Evolutionary conservation across 768 basidiomycete species (phyloP).

Genomic region (Leccinum broughii): DNA sequence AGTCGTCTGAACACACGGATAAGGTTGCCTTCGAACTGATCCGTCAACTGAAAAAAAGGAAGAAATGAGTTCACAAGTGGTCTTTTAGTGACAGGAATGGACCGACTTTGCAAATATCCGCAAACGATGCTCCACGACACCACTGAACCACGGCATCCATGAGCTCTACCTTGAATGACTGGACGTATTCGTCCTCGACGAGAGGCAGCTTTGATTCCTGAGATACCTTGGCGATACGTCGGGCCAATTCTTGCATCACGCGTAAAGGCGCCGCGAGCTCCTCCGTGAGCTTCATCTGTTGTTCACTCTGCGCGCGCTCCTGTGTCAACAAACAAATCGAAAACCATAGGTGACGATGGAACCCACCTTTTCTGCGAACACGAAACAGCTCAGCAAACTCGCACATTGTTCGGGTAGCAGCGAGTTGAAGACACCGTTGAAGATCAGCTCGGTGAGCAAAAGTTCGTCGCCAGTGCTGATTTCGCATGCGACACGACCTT

Average conservation of each 20-base stretch:
- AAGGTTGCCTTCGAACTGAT: conserved; percentile 95
- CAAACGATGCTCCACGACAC: conserved; percentile 97
- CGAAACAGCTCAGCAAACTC: conserved; percentile 94
- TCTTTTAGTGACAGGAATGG: background rate
- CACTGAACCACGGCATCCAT: conserved; percentile 98
- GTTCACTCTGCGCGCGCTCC: conserved; percentile 64
- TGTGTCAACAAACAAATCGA: conserved; percentile 1
- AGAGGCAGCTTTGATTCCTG: conserved; percentile 89
- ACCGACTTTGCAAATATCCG: conserved; percentile 90
- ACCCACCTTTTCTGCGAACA: conserved; percentile 91
- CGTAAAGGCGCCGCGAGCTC: conserved; percentile 91
- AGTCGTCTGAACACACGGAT: conserved; percentile 95
- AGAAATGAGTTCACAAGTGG: conserved; percentile 1
- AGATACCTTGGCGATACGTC: conserved; percentile 95
- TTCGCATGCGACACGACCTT: conserved; percentile 97
- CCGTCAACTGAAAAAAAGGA: conserved; percentile 64
- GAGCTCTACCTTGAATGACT: conserved; percentile 96
- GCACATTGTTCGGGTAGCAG: conserved; percentile 91
- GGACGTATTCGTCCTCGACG: conserved; percentile 93
- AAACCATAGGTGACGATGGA: background rate
- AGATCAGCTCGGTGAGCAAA: conserved; percentile 93
- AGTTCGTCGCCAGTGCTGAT: conserved; percentile 97
- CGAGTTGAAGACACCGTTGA: conserved; percentile 94
- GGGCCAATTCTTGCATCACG: conserved; percentile 92
- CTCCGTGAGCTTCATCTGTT: conserved; percentile 82